Evolutionary conservation across 2,329 filamentous ascomycete genomes (phyloP), one percentile per base, ranked within the genome.

Genomic region (Fusarium nematophilum): DNA sequence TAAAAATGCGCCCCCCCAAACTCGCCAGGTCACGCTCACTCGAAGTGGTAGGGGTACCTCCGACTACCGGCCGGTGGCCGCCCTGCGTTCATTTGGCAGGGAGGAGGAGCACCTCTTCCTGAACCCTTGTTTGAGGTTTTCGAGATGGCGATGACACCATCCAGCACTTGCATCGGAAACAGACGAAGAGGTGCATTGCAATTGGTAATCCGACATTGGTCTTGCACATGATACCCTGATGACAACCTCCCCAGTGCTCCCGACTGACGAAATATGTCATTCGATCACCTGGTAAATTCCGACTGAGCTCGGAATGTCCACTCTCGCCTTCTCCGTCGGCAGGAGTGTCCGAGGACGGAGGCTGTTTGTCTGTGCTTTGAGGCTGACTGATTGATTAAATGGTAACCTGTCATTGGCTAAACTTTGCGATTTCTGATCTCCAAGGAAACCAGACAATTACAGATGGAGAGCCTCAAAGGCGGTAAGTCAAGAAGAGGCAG

Each of bases 21-120:
- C 38, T 38, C 21, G 17, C 31, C 9, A 29, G 40, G 33, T 45
- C 40, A 43, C 30, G 38, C 38, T 26, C 36, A 8, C 29, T 43
- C 36, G 18, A 30, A 46, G 33, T 40, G 34, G 53, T 52, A 30
- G 37, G 54, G 53, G 43, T 57, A 40, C 44, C 54, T 70, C 67
- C 67, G 67, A 70, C 57, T 66, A 69, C 67, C 67, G 67, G 62
- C 64, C 67, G 67, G 65, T 42, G 59, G 50, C 64, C 64, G 64
- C 44, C 48, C 45, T 51, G 18, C 26, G n/a, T 26, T 55, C 25
- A 29, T 38, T 44, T 27, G 36, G 47, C 21, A 21, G 21, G n/a
- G 49, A 50, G 2, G n/a, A 21, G 33, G 25, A 18, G 17, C 11
- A 31, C n/a, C 11, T 13, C 27, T 21, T 44, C 29, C 13, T 45